Evolutionary conservation across 1,139 yeast species (phyloP).

Genomic region (Yamadazyma diddensiae): DNA sequence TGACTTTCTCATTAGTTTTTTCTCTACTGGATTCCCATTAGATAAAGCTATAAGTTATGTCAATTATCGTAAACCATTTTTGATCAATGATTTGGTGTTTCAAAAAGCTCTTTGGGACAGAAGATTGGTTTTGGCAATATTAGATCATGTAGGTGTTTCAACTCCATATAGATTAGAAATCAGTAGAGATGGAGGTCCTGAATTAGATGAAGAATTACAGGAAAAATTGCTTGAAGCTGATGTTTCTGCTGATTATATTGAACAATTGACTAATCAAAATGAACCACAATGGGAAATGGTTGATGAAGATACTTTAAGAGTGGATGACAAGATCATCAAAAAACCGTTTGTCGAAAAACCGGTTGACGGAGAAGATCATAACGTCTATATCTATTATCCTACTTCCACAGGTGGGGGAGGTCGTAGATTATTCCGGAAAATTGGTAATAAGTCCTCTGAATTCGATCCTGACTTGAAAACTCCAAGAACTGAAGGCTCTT

Average conservation of each 20-base stretch:
- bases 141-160: conserved; percentile 80
- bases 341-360: conserved; percentile 99
- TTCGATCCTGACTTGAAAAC: conserved; percentile 74
- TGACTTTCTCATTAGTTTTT: conserved; percentile 89
- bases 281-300: conserved; percentile 89
- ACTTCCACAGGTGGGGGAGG: conserved; percentile 96
- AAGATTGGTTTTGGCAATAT: conserved; percentile 76
- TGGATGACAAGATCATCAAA: conserved; percentile 65
- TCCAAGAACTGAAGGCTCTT: conserved; percentile 91
- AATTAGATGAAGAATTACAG: conserved; percentile 60
- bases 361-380: conserved; percentile 98
- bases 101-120: conserved; percentile 98
- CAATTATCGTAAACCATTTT: conserved; percentile 82
- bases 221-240: conserved; percentile 40
- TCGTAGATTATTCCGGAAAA: conserved; percentile 86
- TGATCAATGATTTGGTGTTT: conserved; percentile 83
- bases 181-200: conserved; percentile 96
- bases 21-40: conserved; percentile 93
- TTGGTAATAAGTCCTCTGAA: conserved; percentile 95
- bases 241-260: conserved; percentile 44
- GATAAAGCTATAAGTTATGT: conserved; percentile 94
- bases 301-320: conserved; percentile 81
- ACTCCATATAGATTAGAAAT: conserved; percentile 87
- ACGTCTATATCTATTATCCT: conserved; percentile 89
- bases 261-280: conserved; percentile 55